Conservation (phyloP, 164 flowering plant species). For the Brasenia schreberi region DNA sequence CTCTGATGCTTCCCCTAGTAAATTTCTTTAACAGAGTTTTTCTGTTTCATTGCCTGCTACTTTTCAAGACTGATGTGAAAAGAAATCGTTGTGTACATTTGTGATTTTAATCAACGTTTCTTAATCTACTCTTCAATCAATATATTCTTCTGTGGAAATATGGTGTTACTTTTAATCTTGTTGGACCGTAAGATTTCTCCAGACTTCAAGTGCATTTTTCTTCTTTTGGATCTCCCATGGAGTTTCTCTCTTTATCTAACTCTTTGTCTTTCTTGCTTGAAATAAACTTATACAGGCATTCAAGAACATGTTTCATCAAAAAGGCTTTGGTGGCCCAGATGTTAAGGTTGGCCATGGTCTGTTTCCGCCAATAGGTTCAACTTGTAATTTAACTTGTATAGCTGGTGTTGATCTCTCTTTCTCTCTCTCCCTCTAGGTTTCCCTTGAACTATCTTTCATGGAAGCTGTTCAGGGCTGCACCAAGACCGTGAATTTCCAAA, state of each 20-base stretch:
- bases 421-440: slow-evolving; percentile 19
- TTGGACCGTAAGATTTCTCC: too few species aligned
- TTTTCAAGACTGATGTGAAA: too few species aligned
- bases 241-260: not conserved
- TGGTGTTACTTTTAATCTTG: too few species aligned
- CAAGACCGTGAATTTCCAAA: slow-evolving; percentile 55
- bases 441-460: slow-evolving; percentile 81
- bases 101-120: too few species aligned
- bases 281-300: slow-evolving; percentile 25
- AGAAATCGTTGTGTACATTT: too few species aligned
- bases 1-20: too few species aligned
- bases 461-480: slow-evolving; percentile 97
- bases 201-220: not conserved
- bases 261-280: not conserved
- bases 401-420: not conserved
- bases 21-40: too few species aligned
- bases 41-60: too few species aligned
- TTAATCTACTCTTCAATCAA: too few species aligned
- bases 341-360: slow-evolving; percentile 33
- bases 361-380: not conserved
- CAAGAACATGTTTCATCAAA: slow-evolving; percentile 22
- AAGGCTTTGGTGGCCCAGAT: slow-evolving; percentile 46
- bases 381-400: not conserved
- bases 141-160: too few species aligned
- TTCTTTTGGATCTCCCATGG: not conserved